These are phyloP conservation scores for Solanum neorickii DNA, from an alignment of 257 asterid species.

Conservation along the genomic window DNA sequence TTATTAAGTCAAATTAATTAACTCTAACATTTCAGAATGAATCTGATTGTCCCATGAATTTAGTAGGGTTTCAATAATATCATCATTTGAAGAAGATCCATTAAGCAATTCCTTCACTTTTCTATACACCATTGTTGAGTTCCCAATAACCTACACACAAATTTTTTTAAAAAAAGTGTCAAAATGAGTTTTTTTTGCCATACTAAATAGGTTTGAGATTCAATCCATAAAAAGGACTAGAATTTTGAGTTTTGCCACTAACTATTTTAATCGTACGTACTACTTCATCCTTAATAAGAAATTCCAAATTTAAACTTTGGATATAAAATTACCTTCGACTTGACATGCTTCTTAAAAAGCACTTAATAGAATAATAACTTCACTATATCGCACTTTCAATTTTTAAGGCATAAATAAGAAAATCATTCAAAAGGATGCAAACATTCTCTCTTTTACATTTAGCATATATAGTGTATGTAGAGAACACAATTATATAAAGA, in stretches of 20 bases:
- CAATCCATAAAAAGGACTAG: not conserved
- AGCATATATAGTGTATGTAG: not conserved
- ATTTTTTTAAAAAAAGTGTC: not conserved
- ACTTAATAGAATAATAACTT: too few species aligned
- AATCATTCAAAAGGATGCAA: not conserved
- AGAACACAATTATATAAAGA: not conserved
- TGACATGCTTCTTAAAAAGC: not conserved
- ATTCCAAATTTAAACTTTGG: too few species aligned
- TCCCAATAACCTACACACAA: conserved; percentile 10
- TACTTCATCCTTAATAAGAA: too few species aligned
- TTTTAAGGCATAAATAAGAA: not conserved
- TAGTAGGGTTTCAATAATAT: conserved; percentile 13
- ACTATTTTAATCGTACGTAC: too few species aligned
- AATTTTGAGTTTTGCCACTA: not conserved
- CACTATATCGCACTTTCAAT: not conserved
- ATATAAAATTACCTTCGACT: too few species aligned
- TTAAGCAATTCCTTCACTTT: conserved; percentile 19
- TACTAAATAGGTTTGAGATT: not conserved
- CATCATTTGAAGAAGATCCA: not conserved
- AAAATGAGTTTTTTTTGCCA: not conserved
- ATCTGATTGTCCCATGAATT: conserved; percentile 22
- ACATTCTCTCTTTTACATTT: not conserved
- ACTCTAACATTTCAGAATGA: conserved; percentile 11
- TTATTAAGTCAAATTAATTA: not conserved
- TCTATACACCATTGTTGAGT: conserved; percentile 8